Percentiles rank a stretch among this genome's conserved stretches.
Evolutionary conservation across 176 grass and related monocot species (phyloP).

Genomic region (Phragmites australis): DNA sequence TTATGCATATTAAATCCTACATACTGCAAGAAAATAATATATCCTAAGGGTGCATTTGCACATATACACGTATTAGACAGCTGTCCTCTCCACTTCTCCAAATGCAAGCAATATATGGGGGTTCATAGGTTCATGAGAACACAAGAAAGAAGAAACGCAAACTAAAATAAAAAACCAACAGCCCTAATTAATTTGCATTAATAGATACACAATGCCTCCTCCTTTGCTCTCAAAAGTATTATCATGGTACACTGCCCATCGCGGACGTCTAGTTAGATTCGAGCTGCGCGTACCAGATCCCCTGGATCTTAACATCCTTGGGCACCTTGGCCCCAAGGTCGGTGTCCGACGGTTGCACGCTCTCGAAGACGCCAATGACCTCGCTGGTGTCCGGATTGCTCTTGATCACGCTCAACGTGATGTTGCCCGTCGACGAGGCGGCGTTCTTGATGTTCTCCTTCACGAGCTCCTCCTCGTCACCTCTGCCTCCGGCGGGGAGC

Average conservation of each 20-base stretch:
- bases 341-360: slow-evolving; percentile 81
- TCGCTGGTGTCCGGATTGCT: slow-evolving; percentile 71
- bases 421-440: slow-evolving; percentile 56
- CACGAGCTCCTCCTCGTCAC: slow-evolving; percentile 77
- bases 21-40: background rate
- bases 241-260: background rate
- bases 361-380: slow-evolving; percentile 84
- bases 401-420: slow-evolving; percentile 75
- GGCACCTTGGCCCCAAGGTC: slow-evolving; percentile 81
- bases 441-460: slow-evolving; percentile 93
- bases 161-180: slow-evolving; percentile 32
- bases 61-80: background rate
- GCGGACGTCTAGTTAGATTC: slow-evolving; percentile 48
- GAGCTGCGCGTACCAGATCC: slow-evolving; percentile 81
- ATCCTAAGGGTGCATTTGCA: background rate
- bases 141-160: slow-evolving; percentile 4
- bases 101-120: slow-evolving; percentile 16
- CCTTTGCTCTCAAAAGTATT: slow-evolving; percentile 17
- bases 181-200: slow-evolving; percentile 19
- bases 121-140: slow-evolving; percentile 14
- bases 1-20: no score
- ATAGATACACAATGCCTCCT: slow-evolving; percentile 15
- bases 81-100: slow-evolving; percentile 5
- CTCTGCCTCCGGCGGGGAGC: slow-evolving; percentile 78
- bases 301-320: slow-evolving; percentile 93